phyloP scores from a whole-genome alignment of 192 early-diverging fungal species.

The Podila epigama region DNA sequence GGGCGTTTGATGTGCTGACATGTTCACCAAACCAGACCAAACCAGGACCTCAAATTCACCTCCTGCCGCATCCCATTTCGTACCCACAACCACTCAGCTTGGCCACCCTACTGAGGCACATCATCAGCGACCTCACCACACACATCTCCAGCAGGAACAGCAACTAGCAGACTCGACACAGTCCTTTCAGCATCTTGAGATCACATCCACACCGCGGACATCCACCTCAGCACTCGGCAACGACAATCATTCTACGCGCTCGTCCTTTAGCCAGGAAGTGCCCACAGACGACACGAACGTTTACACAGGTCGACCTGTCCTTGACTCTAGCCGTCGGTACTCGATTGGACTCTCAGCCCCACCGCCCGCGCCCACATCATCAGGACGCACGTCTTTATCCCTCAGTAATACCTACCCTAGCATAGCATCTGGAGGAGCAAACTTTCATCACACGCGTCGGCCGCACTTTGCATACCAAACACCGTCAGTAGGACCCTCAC shows the following conservation, averaged over 20 bases:
- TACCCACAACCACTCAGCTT: neutral
- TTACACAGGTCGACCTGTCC: slow-evolving; percentile 25
- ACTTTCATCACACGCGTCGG: slow-evolving; percentile 17
- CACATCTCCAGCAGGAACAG: slow-evolving; percentile 6
- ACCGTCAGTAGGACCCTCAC: slow-evolving; percentile 19
- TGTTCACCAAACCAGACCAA: slow-evolving; percentile 35
- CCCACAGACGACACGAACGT: slow-evolving; percentile 23
- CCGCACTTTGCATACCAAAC: slow-evolving; percentile 9
- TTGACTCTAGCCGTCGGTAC: slow-evolving; percentile 26
- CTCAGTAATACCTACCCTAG: slow-evolving; percentile 5
- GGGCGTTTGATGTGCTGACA: slow-evolving; percentile 26
- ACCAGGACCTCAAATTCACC: slow-evolving; percentile 25
- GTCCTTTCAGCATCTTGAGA: slow-evolving; percentile 20
- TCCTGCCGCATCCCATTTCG: neutral
- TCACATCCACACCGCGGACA: slow-evolving; percentile 12
- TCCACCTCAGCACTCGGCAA: neutral
- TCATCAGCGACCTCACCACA: slow-evolving; percentile 1
- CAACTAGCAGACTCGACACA: slow-evolving; percentile 6
- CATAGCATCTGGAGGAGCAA: neutral
- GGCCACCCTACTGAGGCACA: neutral
- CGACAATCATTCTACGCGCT: neutral
- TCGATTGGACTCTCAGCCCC: slow-evolving; percentile 8
- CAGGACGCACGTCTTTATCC: neutral
- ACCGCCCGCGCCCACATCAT: neutral
- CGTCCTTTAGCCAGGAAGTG: slow-evolving; percentile 2